phyloP scores from a whole-genome alignment of 164 flowering plant species.

The Stephania yunnanensis region DNA sequence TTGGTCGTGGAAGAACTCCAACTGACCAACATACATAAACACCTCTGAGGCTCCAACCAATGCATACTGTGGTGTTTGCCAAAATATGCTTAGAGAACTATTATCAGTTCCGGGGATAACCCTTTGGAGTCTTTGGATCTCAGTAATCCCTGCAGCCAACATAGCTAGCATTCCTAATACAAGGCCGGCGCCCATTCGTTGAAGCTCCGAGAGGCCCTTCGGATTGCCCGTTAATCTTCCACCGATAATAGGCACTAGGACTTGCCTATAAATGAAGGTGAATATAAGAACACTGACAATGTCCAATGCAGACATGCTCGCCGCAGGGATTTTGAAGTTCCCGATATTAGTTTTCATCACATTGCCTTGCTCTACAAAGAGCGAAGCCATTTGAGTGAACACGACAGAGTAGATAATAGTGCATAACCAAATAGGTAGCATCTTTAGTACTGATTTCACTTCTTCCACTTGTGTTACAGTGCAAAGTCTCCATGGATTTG shows the following conservation, averaged over 20 bases:
- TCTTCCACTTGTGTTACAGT: constrained; percentile 72
- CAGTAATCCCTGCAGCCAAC: constrained; percentile 53
- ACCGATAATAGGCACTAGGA: constrained; percentile 39
- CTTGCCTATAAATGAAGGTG: constrained; percentile 44
- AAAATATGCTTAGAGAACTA: constrained; percentile 52
- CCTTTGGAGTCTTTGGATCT: constrained; percentile 36
- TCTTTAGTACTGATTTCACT: constrained; percentile 62
- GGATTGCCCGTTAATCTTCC: constrained; percentile 17
- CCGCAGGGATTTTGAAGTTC: constrained; percentile 52
- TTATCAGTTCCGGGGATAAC: constrained; percentile 14
- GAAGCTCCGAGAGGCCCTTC: constrained; percentile 50
- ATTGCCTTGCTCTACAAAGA: constrained; percentile 73
- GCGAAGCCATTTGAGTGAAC: constrained; percentile 74
- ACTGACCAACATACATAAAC: constrained; percentile 71
- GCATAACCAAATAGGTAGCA: constrained; percentile 74
- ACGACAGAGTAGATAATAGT: constrained; percentile 62
- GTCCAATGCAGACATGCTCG: constrained; percentile 76
- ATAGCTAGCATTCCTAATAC: constrained; percentile 49
- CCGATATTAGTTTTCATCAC: constrained; percentile 46
- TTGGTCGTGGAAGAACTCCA: constrained; percentile 69
- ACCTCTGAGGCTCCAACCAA: constrained; percentile 73
- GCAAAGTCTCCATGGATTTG: constrained; percentile 50
- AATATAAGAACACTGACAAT: constrained; percentile 51
- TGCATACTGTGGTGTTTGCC: constrained; percentile 72
- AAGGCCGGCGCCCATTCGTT: constrained; percentile 70